These are phyloP conservation scores for Curvularia lunata DNA, from an alignment of 2,329 filamentous ascomycete species.

Conservation along the genomic window DNA sequence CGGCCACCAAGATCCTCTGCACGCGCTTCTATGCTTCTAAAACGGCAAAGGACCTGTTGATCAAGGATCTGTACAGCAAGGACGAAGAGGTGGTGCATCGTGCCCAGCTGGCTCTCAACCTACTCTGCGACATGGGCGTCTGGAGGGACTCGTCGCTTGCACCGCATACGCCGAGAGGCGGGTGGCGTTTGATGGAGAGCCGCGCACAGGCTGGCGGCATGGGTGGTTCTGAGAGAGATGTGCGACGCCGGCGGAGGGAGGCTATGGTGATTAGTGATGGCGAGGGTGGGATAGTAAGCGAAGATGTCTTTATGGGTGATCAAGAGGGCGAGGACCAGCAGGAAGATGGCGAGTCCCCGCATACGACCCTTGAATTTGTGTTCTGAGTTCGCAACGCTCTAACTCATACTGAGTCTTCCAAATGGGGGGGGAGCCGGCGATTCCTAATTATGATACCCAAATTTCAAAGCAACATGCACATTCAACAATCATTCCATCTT, in stretches of 20 bases:
- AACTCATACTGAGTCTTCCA: neutral
- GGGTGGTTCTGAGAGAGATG: constrained; percentile 69
- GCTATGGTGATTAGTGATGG: constrained; percentile 91
- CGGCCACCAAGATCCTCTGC: constrained; percentile 48
- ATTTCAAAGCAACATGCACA: neutral
- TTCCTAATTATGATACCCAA: constrained; percentile 4
- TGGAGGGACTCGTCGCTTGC: constrained; percentile 18
- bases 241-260: constrained; percentile 78
- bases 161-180: constrained; percentile 13
- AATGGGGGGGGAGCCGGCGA: neutral
- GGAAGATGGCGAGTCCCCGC: neutral
- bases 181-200: constrained; percentile 32
- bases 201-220: constrained; percentile 49
- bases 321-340: constrained; percentile 22
- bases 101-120: constrained; percentile 35
- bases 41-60: constrained; percentile 25
- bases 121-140: constrained; percentile 37
- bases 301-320: constrained; percentile 75
- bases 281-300: constrained; percentile 72
- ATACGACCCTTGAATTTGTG: neutral
- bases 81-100: constrained; percentile 26
- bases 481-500: neutral
- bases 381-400: neutral
- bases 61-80: constrained; percentile 34
- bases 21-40: constrained; percentile 40